Base-by-base conservation (phyloP, 2,329 filamentous ascomycete species). In the Fusarium miscanthi region DNA sequence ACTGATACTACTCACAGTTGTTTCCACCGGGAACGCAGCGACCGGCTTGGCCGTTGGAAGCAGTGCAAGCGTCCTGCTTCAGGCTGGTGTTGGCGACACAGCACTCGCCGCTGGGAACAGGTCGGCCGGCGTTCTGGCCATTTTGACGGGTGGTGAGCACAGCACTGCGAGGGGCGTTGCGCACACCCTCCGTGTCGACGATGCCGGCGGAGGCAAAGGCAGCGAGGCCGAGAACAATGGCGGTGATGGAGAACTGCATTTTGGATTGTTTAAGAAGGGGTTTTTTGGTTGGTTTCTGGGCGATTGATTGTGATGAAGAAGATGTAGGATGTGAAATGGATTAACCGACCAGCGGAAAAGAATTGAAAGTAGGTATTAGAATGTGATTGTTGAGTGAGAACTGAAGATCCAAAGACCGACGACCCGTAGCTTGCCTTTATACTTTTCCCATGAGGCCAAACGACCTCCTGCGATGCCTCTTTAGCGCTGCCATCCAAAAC, bases 291-390 rank as follows among this genome's bases (percentile, higher is more conserved):
- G n/a, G 17, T 41, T 48, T 4, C 17, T 23, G 23, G 31, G 8
- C 30, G 31, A 16, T 58, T 66, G 60, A 23, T 42, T 17, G 49
- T 43, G 40, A 38, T 49, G 41, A 63, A 25, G 57, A 63, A 63
- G 57, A 63, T 17, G 6, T 42, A 6, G 37, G 49, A 58, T 41
- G 16, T 11, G 37, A 65, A 65, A 56, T 49, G 43, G 60, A 65
- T 54, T 54, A 65, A 54, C 60, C 63, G 63, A 43, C 63, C 63
- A 66, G 63, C 63, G 60, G 63, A 66, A 33, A 33, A 65, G 62
- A 66, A 66, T 48, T 38, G 63, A 66, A 65, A 30, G 61, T 63
- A 23, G 38, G 27, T 10, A 43, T 53, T 42, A 37, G 25, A 21
- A 49, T 56, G 38, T 25, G 37, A 33, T 48, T 62, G 61, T 30